A percentile compares a stretch with the other conserved stretches of the same genome.
Conservation (phyloP, 441 rosid species). For the Metrosideros polymorpha region DNA sequence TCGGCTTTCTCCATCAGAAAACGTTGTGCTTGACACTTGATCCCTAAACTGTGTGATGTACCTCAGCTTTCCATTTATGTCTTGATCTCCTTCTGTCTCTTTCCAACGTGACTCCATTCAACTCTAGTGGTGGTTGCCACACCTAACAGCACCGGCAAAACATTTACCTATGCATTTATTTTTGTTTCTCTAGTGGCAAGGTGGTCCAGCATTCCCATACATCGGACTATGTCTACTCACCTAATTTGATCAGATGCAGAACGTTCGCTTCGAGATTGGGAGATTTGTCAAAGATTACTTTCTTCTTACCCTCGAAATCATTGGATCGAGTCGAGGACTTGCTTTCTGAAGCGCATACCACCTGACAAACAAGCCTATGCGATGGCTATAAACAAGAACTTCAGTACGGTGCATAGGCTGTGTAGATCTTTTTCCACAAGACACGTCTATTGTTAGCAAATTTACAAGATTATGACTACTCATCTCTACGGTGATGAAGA, state of each 20-base stretch:
- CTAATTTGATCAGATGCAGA: neutral
- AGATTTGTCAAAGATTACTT: neutral
- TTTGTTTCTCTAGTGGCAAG: neutral
- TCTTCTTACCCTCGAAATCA: neutral
- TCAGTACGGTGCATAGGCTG: neutral
- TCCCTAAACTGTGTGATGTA: neutral
- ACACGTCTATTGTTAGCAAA: neutral
- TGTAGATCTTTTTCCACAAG: neutral
- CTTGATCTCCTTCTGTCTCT: neutral
- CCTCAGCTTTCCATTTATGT: neutral
- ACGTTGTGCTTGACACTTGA: neutral
- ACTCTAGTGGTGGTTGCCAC: neutral
- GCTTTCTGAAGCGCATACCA: neutral
- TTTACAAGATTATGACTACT: neutral
- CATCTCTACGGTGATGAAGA: neutral
- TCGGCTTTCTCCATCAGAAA: neutral
- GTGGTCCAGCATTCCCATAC: neutral
- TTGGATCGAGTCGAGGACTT: neutral
- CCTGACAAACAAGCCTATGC: neutral
- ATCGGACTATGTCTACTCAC: neutral
- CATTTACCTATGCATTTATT: neutral
- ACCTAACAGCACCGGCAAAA: neutral
- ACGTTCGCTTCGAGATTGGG: neutral
- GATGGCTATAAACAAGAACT: neutral
- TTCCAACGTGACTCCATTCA: neutral